These are phyloP conservation scores for Ceratocystis eucalypticola DNA, from an alignment of 2,329 filamentous ascomycete species.

Conservation along the genomic window DNA sequence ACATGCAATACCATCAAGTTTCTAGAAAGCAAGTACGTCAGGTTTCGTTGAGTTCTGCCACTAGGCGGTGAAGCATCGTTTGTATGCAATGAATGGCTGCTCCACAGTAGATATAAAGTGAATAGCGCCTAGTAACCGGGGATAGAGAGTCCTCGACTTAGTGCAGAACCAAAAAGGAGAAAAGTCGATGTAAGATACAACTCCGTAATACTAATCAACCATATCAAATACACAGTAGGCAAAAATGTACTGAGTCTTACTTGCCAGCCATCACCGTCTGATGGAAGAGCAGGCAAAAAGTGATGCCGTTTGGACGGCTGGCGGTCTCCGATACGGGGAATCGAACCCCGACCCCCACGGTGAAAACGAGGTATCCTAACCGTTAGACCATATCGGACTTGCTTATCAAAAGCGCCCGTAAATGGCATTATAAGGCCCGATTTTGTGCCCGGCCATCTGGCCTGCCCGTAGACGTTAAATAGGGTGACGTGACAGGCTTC, in stretches of 20 bases:
- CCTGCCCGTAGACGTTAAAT: too few relatives aligned
- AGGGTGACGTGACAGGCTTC: too few relatives aligned
- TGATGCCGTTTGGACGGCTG: not conserved
- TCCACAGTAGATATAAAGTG: not conserved
- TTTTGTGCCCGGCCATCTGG: too few relatives aligned
- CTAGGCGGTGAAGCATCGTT: slow-evolving; percentile 12
- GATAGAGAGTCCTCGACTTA: too few relatives aligned
- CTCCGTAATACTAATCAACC: not conserved
- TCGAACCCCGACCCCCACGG: slow-evolving; percentile 8
- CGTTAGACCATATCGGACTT: slow-evolving; percentile 8
- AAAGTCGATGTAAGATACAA: not conserved
- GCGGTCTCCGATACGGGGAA: slow-evolving; percentile 2
- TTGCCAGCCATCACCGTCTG: not conserved
- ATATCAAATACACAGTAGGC: too few relatives aligned
- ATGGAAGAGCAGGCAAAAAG: not conserved
- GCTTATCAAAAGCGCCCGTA: too few relatives aligned
- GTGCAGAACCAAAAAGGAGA: too few relatives aligned
- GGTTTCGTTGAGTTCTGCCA: slow-evolving; percentile 18
- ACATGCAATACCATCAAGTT: not conserved
- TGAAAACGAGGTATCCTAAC: slow-evolving; percentile 10
- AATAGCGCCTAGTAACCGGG: not conserved
- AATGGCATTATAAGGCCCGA: too few relatives aligned
- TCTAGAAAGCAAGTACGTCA: not conserved
- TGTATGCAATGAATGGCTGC: not conserved
- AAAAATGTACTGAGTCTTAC: too few relatives aligned